Base-by-base conservation (phyloP, 1,139 yeast species). In the Yamadazyma taylorii region DNA sequence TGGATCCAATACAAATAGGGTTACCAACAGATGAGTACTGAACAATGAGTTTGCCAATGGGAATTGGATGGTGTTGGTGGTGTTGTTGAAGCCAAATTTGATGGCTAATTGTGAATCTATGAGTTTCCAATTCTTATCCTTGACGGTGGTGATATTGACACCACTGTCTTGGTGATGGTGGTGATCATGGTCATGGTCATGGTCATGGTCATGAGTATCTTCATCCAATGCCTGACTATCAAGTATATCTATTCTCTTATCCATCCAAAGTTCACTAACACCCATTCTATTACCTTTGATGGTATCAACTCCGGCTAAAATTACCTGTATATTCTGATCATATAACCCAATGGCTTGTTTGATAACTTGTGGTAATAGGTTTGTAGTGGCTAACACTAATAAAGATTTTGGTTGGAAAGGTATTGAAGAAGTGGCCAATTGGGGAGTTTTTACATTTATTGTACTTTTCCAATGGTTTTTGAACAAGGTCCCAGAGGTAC, bases 301-400 rank as follows among this genome's bases (percentile, higher is more conserved):
- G 2, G 77, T 60, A 43, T 77, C 81, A 4, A 74, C 63, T 7
- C 79, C 77, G 0, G 76, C 78, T 10, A 71, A 75, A 5, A 73
- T 52, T 0, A 73, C 60, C 46, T 73, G 77, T n/a, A 73, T 34
- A 5, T 58, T 48, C 6, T 59, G 51, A 10, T 53, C 39, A 44
- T 57, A 51, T n/a, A 68, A 47, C 0, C 49, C 41, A 6, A 69
- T 60, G 11, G 73, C 50, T 35, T 60, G 55, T 21, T 60, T 58
- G 5, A 73, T 63, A 14, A 64, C 59, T 2, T 47, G 46, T 6
- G 64, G 59, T 24, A 75, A 52, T 38, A 66, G 63, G 6, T 62
- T 52, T 11, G 79, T 77, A 0, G 81, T 76, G 4, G 79, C 56
- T 10, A 72, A 45, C 6, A 75, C 32, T 4, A 72, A 17, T 23